Evolutionary conservation across 2,329 filamentous ascomycete genomes (phyloP).

Genomic region (Penicillium brevicompactum): DNA sequence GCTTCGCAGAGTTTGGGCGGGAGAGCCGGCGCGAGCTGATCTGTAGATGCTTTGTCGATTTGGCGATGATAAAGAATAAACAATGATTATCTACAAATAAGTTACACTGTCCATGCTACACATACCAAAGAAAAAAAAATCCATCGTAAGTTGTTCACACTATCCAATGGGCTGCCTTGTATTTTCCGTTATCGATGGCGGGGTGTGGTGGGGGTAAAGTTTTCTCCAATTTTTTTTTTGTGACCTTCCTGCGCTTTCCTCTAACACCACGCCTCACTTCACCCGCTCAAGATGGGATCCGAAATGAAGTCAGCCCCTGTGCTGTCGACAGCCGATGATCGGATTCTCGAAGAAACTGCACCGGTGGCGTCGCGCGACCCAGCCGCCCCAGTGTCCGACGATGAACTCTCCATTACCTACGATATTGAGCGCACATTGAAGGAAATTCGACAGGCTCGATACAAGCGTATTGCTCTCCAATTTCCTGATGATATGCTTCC

Average conservation of each 20-base stretch:
- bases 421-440: conserved; percentile 78
- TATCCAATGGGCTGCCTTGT: conserved; percentile 23
- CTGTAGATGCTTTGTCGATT: conserved; percentile 38
- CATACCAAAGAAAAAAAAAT: neutral
- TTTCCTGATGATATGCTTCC: conserved; percentile 92
- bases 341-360: conserved; percentile 59
- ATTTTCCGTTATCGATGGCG: conserved; percentile 29
- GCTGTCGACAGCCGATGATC: conserved; percentile 64
- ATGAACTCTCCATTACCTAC: conserved; percentile 75
- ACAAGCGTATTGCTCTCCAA: conserved; percentile 82
- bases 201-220: conserved; percentile 34
- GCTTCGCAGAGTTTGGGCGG: conserved; percentile 63
- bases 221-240: conserved; percentile 19
- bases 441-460: conserved; percentile 73
- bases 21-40: conserved; percentile 58
- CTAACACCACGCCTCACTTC: conserved; percentile 9
- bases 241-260: conserved; percentile 18
- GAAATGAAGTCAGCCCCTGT: conserved; percentile 54
- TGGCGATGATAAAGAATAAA: neutral
- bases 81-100: neutral
- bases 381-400: conserved; percentile 54
- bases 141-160: conserved; percentile 12
- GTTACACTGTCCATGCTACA: neutral
- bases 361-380: conserved; percentile 40
- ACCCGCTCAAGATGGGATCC: conserved; percentile 25